Evolutionary conservation across 176 grass and related monocot genomes (phyloP).

Genomic region (Oryza australiensis): DNA sequence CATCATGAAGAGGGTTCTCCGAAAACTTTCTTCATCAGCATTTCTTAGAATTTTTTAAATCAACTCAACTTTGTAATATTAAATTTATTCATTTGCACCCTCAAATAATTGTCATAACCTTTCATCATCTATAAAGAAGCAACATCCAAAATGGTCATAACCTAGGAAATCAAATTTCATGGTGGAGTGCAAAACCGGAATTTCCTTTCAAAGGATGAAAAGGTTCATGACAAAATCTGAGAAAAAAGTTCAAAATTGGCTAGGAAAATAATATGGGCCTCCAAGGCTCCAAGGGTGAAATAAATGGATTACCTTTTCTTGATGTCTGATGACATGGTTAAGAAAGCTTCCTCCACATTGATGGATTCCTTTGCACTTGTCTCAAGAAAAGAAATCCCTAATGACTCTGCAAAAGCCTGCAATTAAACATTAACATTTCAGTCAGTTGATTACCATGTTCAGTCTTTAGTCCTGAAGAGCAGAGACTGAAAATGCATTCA

Average conservation of each 20-base stretch:
- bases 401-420: conserved; percentile 85
- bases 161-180: background rate
- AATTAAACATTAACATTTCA: conserved; percentile 26
- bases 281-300: background rate
- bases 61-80: too few relatives aligned
- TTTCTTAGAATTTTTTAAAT: too few relatives aligned
- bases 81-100: too few relatives aligned
- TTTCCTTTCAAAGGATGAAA: background rate
- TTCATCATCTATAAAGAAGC: too few relatives aligned
- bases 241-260: background rate
- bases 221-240: background rate
- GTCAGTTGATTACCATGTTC: conserved; percentile 13
- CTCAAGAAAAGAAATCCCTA: conserved; percentile 89
- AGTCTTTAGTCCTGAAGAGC: background rate
- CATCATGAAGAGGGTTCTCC: background rate
- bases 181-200: background rate
- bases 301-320: conserved; percentile 67
- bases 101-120: too few relatives aligned
- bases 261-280: background rate
- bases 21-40: too few relatives aligned
- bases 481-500: background rate
- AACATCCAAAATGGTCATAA: background rate
- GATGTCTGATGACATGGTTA: conserved; percentile 92
- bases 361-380: conserved; percentile 95
- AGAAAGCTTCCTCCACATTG: conserved; percentile 95